Evolutionary conservation across 495 filamentous ascomycete genomes (phyloP), one percentile per base, ranked within the genome.

Genomic region (Neurospora intermedia): DNA sequence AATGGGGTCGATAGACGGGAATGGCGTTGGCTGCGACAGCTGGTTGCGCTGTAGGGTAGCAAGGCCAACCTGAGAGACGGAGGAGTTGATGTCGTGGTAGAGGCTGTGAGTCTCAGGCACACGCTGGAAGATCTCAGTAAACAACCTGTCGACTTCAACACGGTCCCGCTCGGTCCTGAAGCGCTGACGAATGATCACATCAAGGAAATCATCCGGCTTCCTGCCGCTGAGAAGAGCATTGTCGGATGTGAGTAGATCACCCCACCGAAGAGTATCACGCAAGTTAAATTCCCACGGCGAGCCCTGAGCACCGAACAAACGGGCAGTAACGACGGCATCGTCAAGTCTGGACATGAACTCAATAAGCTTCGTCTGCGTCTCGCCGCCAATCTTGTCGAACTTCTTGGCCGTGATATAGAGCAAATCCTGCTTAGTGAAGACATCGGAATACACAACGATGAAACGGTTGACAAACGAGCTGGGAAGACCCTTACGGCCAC

Each of bases 221-320:
- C 84, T 83, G 23, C 81, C 81, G 20, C 85, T 76, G 72, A 92
- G 78, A 42, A 93, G 75, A 54, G 85, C 80, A 78, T 89, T 79
- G 71, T 87, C 72, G 43, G 87, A 85, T 7, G 84, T 86, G 42
- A 93, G 83, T 62, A 99, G 78, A 72, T 93, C 87, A 42, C 98
- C 86, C 95, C 95, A 98, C 45, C 96, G 88, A 66, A 94, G 87
- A 7, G 91, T 93, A 81, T 99, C 96, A 78, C 96, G 90, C 74
- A 99, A 83, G 75, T 99, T 99, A 77, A 99, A 94, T 77, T 99
- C 96, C 96, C 95, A 98, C 3, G 96, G 96, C 11, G 91, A 91
- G 69, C 96, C 96, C 70, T 90, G 83, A n/a, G 88, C 83, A 18
- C 93, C 95, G 75, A 98, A 89, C 43, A 83, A 81, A 66, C 89